Base-by-base conservation (phyloP, 225 moss, liverwort and hornwort species). In the Anthoceros angustus region DNA sequence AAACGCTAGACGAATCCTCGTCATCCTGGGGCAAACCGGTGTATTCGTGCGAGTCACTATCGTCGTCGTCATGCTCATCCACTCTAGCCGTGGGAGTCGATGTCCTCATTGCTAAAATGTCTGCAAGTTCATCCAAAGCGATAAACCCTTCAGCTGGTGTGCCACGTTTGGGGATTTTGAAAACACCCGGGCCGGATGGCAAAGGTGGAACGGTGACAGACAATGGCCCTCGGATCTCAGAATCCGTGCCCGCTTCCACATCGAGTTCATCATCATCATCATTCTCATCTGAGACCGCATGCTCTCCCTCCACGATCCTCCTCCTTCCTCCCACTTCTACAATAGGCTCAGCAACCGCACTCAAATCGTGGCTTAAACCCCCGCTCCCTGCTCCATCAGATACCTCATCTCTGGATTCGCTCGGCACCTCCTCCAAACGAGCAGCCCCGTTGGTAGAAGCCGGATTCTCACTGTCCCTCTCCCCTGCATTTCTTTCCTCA, bases 11-110 rank as follows among this genome's bases (percentile, higher is more conserved):
- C 18, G 55, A 18, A 23, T 7, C 23, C n/a, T 55, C 55, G n/a
- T 55, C 55, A 55, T 55, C 55, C n/a, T 55, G 55, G 23, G 55
- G 55, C 55, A 55, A 20, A 55, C 55, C 55, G 7, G 55, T 55
- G 14, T 55, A 55, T 7, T 55, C 55, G 23, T 55, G 55, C 12
- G 18, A 8, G 55, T 55, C 55, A 55, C 5, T 12, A 20, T 20
- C 23, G 55, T 9, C 14, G 55, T 55, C 55, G 4, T 55, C 18
- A 8, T 55, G n/a, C 55, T 46, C 45, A 11, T 2, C 55, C 55
- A 20, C 10, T 2, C 18, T 55, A 55, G n/a, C 23, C 55, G 18
- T 55, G 18, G 18, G 55, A 18, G 55, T 9, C 4, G 55, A 23
- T 7, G n/a, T 55, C 55, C 55, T 55, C 18, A 3, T 55, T 5